Evolutionary conservation across 495 filamentous ascomycete genomes (phyloP).

Genomic region (Penicillium malachiteum): DNA sequence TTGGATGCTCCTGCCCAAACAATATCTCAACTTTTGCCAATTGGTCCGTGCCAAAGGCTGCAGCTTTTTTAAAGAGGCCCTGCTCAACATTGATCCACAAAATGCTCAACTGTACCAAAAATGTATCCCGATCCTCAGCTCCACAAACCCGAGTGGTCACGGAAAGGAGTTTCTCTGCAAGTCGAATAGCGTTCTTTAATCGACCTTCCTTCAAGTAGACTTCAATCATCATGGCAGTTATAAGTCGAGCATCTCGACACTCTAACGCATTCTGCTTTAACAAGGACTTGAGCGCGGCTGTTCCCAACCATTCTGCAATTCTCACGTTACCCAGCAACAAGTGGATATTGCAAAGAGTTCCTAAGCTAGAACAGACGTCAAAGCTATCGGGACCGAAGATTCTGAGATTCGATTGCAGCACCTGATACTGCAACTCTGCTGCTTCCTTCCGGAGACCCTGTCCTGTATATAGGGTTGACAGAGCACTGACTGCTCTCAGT

Average conservation of each 20-base stretch:
- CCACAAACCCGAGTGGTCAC: neutral
- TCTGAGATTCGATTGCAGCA: neutral
- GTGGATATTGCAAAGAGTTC: neutral
- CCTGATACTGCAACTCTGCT: neutral
- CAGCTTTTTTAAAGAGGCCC: conserved; percentile 11
- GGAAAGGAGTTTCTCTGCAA: too few relatives aligned
- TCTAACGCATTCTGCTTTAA: too few relatives aligned
- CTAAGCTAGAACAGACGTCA: neutral
- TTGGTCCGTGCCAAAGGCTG: neutral
- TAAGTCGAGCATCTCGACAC: too few relatives aligned
- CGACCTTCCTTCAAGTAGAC: neutral
- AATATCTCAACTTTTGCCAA: neutral
- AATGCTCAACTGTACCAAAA: neutral
- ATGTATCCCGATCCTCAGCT: neutral
- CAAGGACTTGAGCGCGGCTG: neutral
- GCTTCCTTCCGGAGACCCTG: neutral
- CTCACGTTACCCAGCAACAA: neutral
- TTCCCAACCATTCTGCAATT: neutral
- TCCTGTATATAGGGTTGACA: neutral
- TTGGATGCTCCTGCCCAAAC: conserved; percentile 7
- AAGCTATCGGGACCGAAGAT: neutral
- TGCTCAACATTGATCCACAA: conserved; percentile 3
- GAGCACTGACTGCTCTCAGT: neutral
- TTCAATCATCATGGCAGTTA: too few relatives aligned
- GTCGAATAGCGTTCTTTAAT: too few relatives aligned